Conservation (phyloP, 2,329 filamentous ascomycete genomes). For the Fusarium dimerum region DNA sequence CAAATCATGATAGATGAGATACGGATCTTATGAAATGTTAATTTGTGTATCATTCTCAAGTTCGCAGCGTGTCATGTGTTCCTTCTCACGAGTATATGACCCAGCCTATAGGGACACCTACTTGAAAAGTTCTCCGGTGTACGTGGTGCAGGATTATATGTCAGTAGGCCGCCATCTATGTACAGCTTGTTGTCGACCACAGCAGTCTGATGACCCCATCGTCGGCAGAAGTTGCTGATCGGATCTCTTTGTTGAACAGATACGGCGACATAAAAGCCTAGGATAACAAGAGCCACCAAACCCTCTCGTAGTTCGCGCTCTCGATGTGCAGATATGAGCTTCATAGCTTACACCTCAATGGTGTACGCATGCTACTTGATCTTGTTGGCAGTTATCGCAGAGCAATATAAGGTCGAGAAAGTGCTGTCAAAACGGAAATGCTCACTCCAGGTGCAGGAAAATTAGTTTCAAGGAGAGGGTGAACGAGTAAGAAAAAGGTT, state of each 20-base stretch:
- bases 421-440: neutral
- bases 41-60: neutral
- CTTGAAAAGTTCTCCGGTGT: slow-evolving; percentile 57
- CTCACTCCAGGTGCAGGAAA: neutral
- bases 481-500: slow-evolving; percentile 6
- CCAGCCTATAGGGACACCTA: slow-evolving; percentile 35
- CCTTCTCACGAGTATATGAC: too few species aligned
- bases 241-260: slow-evolving; percentile 47
- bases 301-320: slow-evolving; percentile 13
- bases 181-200: slow-evolving; percentile 61
- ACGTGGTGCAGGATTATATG: slow-evolving; percentile 52
- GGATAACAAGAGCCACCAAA: slow-evolving; percentile 21
- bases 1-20: slow-evolving; percentile 59
- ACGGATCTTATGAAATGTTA: slow-evolving; percentile 18
- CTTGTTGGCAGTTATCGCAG: slow-evolving; percentile 4
- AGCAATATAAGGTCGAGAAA: neutral
- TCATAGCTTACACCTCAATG: slow-evolving; percentile 23
- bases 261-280: slow-evolving; percentile 19
- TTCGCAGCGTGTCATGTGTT: too few species aligned
- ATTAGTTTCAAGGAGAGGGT: slow-evolving; percentile 3
- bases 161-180: slow-evolving; percentile 62
- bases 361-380: slow-evolving; percentile 24
- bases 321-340: slow-evolving; percentile 25
- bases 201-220: slow-evolving; percentile 61
- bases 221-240: slow-evolving; percentile 53